Evolutionary conservation across 1,139 yeast genomes (phyloP), one percentile per base, ranked within the genome.

Genomic region (Taphrina communis): DNA sequence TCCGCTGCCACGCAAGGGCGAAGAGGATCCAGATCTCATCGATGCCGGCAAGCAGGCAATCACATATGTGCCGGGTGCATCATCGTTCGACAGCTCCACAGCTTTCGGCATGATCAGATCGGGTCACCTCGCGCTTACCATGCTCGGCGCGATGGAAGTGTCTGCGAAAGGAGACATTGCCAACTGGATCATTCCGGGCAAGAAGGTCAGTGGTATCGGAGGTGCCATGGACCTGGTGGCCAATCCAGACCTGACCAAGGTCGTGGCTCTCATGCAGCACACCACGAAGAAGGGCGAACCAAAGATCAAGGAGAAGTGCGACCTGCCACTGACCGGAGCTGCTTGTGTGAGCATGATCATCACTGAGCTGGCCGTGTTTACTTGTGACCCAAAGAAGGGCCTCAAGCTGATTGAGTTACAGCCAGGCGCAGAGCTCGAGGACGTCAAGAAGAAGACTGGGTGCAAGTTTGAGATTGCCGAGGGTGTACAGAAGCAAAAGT

Each of bases 211-310:
- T 74, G 85, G 85, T 41, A 83, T 83, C 83, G 85, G 85, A 39
- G 85, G 85, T 31, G 85, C 85, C 52, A 83, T 83, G 85, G 85
- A 83, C 73, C 77, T 83, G 31, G 85, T 82, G 1, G 80, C 84
- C 35, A 82, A 82, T 72, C 84, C 84, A 8, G 74, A 76, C 46
- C 75, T 79, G 58, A 82, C 85, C 17, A 76, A 78, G 70, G 85
- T 83, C 14, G 82, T 83, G 50, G 83, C 82, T 14, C 77, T 81
- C 56, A 82, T 82, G 78, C 85, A 83, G 70, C 85, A 82, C 73
- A 78, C 78, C 31, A 84, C 83, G 73, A 80, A 79, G 74, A 79
- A 81, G 74, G 84, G 84, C 44, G 75, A 79, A 58, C 78, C 85
- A 31, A 83, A 83, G 78, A 82, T 83, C 69, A 78, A 83, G 53